Conservation (phyloP, 129 eudicot genomes). For the Kitagawia praeruptora region DNA sequence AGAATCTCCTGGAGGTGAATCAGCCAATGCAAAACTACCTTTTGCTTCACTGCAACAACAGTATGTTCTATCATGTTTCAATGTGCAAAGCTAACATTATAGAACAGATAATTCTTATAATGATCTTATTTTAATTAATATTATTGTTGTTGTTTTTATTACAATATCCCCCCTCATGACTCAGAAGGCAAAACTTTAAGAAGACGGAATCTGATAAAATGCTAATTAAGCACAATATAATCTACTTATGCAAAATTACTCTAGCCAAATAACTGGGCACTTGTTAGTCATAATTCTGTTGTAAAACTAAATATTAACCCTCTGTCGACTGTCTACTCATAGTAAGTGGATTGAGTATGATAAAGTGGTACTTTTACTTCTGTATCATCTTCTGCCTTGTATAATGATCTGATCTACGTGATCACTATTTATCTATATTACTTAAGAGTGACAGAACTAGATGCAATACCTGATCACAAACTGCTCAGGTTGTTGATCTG, state of each 20-base stretch:
- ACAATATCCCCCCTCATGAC: background rate
- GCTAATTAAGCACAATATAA: background rate
- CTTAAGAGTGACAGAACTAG: background rate
- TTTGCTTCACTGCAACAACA: constrained; percentile 63
- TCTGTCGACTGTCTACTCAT: background rate
- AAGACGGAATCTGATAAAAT: background rate
- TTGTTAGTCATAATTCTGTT: background rate
- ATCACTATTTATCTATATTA: background rate
- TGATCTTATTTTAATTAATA: background rate
- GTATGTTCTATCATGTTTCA: background rate
- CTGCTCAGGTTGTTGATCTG: constrained; percentile 56
- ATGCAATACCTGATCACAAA: constrained; percentile 55
- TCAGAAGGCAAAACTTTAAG: background rate
- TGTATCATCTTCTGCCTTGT: background rate
- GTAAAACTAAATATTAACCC: background rate
- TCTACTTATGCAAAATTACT: background rate
- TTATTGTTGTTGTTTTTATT: background rate
- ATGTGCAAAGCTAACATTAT: constrained; percentile 2
- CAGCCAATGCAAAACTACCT: constrained; percentile 70
- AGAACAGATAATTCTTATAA: background rate
- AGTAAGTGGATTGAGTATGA: background rate
- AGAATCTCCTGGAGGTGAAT: constrained; percentile 86
- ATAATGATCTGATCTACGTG: background rate
- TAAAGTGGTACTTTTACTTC: background rate
- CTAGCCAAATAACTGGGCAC: background rate